Percentiles rank a stretch among this genome's conserved stretches.
Evolutionary conservation across 1,284 basidiomycete genomes (phyloP).

Genomic region (Bjerkandera adusta): DNA sequence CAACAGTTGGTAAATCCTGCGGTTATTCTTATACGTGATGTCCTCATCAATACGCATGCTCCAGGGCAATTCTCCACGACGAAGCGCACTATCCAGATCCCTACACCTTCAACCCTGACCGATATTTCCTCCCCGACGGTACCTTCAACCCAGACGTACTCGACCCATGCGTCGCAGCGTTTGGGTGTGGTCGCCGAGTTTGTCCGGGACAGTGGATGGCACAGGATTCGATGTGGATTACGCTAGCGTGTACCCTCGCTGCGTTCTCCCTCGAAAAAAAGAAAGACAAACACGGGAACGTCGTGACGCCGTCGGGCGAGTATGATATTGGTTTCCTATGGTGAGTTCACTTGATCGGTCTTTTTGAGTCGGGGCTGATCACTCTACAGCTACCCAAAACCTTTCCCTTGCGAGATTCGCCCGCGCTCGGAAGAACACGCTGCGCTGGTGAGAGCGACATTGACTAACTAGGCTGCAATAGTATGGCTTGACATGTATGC

Average conservation of each 20-base stretch:
- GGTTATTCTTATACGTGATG: no score
- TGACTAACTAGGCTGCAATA: no score
- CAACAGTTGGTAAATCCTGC: constrained; percentile 15
- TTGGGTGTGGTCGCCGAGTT: constrained; percentile 10
- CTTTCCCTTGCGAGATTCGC: constrained; percentile 1
- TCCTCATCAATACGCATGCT: no score
- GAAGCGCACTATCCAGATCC: constrained; percentile 16
- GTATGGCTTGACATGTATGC: no score
- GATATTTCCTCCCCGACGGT: constrained; percentile 20
- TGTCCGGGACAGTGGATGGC: constrained; percentile 7
- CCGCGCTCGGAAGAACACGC: constrained; percentile 2
- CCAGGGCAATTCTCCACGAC: constrained; percentile 21
- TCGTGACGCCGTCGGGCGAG: neutral
- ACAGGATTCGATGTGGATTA: constrained; percentile 8
- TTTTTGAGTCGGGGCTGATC: neutral
- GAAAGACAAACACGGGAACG: constrained; percentile 32
- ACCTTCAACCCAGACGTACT: constrained; percentile 5
- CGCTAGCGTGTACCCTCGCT: constrained; percentile 35
- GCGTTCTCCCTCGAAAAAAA: constrained; percentile 36
- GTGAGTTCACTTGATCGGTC: neutral
- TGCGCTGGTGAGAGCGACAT: neutral
- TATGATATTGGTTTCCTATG: neutral
- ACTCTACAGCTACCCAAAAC: neutral
- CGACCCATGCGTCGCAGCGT: constrained; percentile 3
- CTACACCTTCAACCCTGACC: constrained; percentile 20